These are phyloP conservation scores for Parietaria judaica DNA, from an alignment of 306 rosid genomes.

Conservation along the genomic window DNA sequence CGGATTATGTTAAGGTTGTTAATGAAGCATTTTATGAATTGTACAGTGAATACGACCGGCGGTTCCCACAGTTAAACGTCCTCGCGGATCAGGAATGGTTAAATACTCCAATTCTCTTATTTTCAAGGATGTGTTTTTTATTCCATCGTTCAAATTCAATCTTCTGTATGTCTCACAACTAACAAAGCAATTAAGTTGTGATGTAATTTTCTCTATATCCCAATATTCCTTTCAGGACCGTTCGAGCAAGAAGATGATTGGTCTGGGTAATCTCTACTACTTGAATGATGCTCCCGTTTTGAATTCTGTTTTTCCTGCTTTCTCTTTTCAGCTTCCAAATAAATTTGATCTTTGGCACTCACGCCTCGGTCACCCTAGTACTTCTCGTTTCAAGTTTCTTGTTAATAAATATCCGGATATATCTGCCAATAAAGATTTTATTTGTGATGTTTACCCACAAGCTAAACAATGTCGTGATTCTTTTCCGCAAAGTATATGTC, in stretches of 20 bases:
- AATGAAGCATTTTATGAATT: too few relatives aligned
- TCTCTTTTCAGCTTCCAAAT: slow-evolving; percentile 1
- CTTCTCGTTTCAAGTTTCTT: background rate
- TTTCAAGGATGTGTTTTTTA: background rate
- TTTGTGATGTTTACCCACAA: background rate
- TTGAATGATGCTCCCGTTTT: background rate
- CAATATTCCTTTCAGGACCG: slow-evolving; percentile 4
- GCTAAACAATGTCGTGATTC: slow-evolving; percentile 4
- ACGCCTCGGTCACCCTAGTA: slow-evolving; percentile 2
- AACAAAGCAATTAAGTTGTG: slow-evolving; percentile 5
- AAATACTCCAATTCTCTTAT: background rate
- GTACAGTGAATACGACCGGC: too few relatives aligned
- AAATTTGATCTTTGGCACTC: slow-evolving; percentile 2
- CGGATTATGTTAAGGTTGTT: too few relatives aligned
- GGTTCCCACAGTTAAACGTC: too few relatives aligned
- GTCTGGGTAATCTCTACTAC: slow-evolving; percentile 6
- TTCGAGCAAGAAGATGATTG: background rate
- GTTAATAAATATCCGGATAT: background rate
- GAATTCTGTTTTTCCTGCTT: background rate
- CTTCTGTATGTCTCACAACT: slow-evolving; percentile 6
- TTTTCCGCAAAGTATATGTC: background rate
- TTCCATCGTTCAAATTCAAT: slow-evolving; percentile 7
- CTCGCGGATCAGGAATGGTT: too few relatives aligned
- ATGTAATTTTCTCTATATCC: slow-evolving; percentile 1
- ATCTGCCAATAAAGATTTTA: background rate